Evolutionary conservation across 345 rosid species (phyloP), one percentile per base, ranked within the genome.

Genomic region (Pistacia vera): DNA sequence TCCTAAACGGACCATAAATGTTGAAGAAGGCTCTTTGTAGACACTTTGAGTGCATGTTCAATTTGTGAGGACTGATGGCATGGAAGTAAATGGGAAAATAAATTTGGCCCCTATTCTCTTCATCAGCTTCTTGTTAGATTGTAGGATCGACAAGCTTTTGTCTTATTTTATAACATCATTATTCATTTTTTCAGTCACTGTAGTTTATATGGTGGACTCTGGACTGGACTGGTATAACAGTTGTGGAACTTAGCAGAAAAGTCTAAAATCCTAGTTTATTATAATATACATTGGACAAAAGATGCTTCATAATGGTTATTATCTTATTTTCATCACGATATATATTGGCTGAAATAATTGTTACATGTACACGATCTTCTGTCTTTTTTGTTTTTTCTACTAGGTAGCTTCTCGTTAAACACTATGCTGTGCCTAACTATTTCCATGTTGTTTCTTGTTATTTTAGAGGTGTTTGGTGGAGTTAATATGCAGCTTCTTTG

Each of bases 401-500:
- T 49, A 48, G 11, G n/a, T 62, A 17, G 9, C 41, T 72, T 64
- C 63, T 35, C 52, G 25, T 7, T 38, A 36, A 13, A 22, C 52
- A 16, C 13, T 63, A 33, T 4, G 13, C 59, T 67, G 46, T 41
- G 46, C 46, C 46, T 46, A 61, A 59, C 52, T 77, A 66, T 66
- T 10, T 60, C 46, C 6, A 8, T 63, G 25, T 77, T 49, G 64
- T 64, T 30, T 55, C 7, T 70, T 80, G 73, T 72, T n/a, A 71
- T 78, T 75, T 66, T 86, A 94, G 98, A 91, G 99, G 92, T 76
- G 82, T 69, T 86, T 94, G 89, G 97, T 94, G 88, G 98, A 97
- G 90, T 81, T 97, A 85, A 94, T 97, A 16, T 94, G 99, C 90
- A 91, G 98, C 86, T 97, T 94, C 86, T 97, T 94, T 84, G 98